Percentiles rank a stretch among this genome's conserved stretches.
phyloP scores from a whole-genome alignment of 768 basidiomycete genomes.

The Mycena kentingensis region DNA sequence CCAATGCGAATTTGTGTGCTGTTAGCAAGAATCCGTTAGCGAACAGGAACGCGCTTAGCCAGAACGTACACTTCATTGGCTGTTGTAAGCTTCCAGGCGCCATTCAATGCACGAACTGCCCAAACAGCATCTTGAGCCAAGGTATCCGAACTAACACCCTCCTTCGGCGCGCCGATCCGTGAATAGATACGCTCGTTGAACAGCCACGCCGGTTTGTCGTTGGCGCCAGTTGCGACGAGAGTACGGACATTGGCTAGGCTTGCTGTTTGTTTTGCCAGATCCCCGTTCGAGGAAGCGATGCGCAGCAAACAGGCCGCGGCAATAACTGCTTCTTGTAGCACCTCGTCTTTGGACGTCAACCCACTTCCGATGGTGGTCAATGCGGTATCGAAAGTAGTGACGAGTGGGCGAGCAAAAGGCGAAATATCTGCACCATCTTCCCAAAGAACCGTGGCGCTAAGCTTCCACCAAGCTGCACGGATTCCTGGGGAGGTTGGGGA shows the following conservation, averaged over 20 bases:
- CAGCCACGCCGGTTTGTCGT: slow-evolving; percentile 18
- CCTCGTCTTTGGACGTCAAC: slow-evolving; percentile 18
- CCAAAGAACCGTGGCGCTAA: slow-evolving; percentile 20
- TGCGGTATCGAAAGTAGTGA: slow-evolving; percentile 13
- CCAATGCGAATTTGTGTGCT: slow-evolving; percentile 16
- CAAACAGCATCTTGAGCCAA: slow-evolving; percentile 17
- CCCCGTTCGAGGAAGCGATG: slow-evolving; percentile 14
- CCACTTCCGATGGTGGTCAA: slow-evolving; percentile 18
- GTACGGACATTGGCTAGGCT: slow-evolving; percentile 13
- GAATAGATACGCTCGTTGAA: slow-evolving; percentile 22
- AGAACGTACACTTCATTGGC: slow-evolving; percentile 4
- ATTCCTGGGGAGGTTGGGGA: slow-evolving; percentile 4
- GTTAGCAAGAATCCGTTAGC: neutral
- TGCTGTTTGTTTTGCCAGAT: slow-evolving; percentile 10
- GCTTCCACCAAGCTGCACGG: slow-evolving; percentile 19
- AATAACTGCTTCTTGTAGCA: slow-evolving; percentile 19
- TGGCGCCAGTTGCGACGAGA: slow-evolving; percentile 11
- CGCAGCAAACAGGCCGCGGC: slow-evolving; percentile 19
- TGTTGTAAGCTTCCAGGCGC: slow-evolving; percentile 8
- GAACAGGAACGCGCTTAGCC: neutral
- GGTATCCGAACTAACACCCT: neutral
- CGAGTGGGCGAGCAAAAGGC: slow-evolving; percentile 12
- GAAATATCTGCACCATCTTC: neutral
- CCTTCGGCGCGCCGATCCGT: slow-evolving; percentile 14
- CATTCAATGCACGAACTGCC: slow-evolving; percentile 20